These are phyloP conservation scores for Aspergillus chevalieri DNA, from an alignment of 2,329 filamentous ascomycete species.

Conservation along the genomic window DNA sequence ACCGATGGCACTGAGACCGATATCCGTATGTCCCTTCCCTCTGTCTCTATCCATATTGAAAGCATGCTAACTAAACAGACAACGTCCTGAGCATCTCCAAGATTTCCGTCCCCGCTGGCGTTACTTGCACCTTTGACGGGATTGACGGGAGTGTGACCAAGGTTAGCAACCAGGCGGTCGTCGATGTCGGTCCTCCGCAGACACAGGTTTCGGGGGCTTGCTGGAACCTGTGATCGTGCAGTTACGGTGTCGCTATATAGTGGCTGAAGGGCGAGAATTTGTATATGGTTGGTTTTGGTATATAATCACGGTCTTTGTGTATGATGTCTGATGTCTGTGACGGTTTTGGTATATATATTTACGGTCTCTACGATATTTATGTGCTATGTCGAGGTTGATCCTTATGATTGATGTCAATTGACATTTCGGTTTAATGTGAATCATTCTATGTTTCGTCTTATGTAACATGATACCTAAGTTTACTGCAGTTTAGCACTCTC, in stretches of 20 bases:
- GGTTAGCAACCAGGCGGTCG: slow-evolving; percentile 7
- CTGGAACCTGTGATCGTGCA: background rate
- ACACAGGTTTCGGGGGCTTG: slow-evolving; percentile 16
- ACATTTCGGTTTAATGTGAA: background rate
- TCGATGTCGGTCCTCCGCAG: slow-evolving; percentile 20
- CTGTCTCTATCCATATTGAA: background rate
- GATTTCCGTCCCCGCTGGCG: slow-evolving; percentile 7
- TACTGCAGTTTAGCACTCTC: background rate
- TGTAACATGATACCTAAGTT: background rate
- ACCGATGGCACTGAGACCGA: slow-evolving; percentile 7
- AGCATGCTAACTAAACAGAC: slow-evolving; percentile 1
- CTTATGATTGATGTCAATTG: background rate
- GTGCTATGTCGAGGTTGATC: no score
- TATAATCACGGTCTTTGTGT: no score
- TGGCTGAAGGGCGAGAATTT: no score
- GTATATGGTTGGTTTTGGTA: no score
- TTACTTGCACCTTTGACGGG: slow-evolving; percentile 15
- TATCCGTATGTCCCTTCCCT: slow-evolving; percentile 9
- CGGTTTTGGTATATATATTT: no score
- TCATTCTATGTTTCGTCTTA: background rate
- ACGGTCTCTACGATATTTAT: no score
- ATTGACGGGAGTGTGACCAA: slow-evolving; percentile 14
- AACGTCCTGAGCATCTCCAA: slow-evolving; percentile 18
- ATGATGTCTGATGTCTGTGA: no score
- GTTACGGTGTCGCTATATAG: no score